Evolutionary conservation across 148 eudicot species (phyloP).

Genomic region (Rhododendron simsii): DNA sequence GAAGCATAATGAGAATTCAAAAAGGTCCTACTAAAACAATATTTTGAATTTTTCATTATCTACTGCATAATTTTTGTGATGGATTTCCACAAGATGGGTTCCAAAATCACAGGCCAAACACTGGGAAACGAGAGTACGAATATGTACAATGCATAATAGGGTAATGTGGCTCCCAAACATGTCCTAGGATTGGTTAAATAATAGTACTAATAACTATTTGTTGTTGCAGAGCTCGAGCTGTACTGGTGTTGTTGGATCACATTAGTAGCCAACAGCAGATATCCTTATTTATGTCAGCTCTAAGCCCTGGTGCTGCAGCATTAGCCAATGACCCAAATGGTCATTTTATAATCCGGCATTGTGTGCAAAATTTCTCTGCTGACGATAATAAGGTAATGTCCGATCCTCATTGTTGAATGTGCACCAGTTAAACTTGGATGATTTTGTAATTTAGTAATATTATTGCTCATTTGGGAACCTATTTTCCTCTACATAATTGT

Average conservation of each 20-base stretch:
- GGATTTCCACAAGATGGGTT: no score
- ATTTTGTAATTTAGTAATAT: background rate
- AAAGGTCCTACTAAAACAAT: no score
- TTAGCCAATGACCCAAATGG: conserved; percentile 37
- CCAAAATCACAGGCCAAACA: no score
- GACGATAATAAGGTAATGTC: conserved; percentile 31
- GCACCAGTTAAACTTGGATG: background rate
- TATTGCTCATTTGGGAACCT: no score
- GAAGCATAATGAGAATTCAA: no score
- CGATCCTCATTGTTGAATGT: background rate
- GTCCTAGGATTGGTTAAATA: no score
- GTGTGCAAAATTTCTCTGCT: conserved; percentile 23
- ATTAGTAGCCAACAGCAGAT: conserved; percentile 25
- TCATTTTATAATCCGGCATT: conserved; percentile 31
- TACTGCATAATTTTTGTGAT: no score
- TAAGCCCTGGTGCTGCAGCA: conserved; percentile 21
- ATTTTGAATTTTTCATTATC: no score
- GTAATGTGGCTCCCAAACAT: no score
- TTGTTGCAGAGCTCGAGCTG: conserved; percentile 27
- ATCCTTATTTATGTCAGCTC: conserved; percentile 21
- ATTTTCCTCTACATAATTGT: no score
- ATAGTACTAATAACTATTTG: background rate
- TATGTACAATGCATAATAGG: no score
- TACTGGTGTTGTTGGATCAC: conserved; percentile 32
- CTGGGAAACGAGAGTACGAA: no score